Percentiles rank a stretch among this genome's conserved stretches.
Conservation (phyloP, 345 rosid species). For the Eucalyptus decipiens region DNA sequence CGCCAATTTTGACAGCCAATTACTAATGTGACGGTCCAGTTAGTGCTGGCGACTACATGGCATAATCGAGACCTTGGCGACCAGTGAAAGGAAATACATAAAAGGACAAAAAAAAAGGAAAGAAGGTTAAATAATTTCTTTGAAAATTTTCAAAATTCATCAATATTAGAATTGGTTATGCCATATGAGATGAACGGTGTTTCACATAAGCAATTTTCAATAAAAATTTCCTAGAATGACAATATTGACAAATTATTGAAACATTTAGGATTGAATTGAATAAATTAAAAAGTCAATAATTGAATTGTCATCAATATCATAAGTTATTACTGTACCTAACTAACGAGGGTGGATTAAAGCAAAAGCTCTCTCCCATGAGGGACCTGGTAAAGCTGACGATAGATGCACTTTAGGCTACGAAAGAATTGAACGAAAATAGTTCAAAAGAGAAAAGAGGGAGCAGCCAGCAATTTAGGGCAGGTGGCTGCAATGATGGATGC, state of each 20-base stretch:
- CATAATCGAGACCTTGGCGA: not conserved
- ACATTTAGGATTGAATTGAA: not conserved
- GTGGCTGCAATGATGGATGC: not conserved
- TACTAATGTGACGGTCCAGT: rapidly evolving
- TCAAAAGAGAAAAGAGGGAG: not conserved
- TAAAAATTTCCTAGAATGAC: rapidly evolving
- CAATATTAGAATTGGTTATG: rapidly evolving
- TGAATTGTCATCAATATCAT: rapidly evolving
- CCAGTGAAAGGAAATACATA: not conserved
- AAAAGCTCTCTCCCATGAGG: not conserved
- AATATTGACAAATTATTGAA: not conserved
- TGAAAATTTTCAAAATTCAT: not conserved
- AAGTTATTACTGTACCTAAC: too few species aligned
- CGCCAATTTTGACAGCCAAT: rapidly evolving
- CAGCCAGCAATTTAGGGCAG: not conserved
- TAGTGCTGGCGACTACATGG: rapidly evolving
- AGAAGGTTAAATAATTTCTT: not conserved
- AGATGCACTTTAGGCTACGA: not conserved
- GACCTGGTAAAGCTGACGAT: not conserved
- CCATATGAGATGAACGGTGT: rapidly evolving
- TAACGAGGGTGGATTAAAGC: too few species aligned
- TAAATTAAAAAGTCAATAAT: too few species aligned
- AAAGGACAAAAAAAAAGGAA: not conserved
- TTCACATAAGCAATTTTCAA: not conserved
- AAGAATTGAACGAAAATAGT: not conserved